Conservation (phyloP, 495 filamentous ascomycete genomes). For the Penicillium simplicissimum region DNA sequence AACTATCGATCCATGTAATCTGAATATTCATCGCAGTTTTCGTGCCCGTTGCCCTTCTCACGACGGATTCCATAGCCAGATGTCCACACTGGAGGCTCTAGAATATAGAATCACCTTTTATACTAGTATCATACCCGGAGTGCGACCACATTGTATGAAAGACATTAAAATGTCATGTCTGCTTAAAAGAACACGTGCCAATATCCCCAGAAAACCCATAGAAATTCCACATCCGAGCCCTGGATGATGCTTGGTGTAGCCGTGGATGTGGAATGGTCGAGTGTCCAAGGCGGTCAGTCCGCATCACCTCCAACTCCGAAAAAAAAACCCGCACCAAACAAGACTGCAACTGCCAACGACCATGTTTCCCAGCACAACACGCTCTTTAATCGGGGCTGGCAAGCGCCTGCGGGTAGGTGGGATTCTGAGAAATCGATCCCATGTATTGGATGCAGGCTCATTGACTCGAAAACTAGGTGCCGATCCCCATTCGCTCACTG, state of each 20-base stretch:
- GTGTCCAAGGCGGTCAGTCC: constrained; percentile 25
- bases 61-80: no score
- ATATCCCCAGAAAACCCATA: background rate
- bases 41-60: no score
- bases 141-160: background rate
- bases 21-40: no score
- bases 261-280: no score
- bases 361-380: constrained; percentile 32
- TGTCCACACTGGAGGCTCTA: no score
- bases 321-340: constrained; percentile 27
- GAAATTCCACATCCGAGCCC: background rate
- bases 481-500: constrained; percentile 28
- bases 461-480: constrained; percentile 15
- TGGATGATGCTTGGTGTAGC: constrained; percentile 3
- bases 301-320: constrained; percentile 5
- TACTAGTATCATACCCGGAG: background rate
- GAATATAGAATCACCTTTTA: no score
- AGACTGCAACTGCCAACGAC: constrained; percentile 10
- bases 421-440: background rate
- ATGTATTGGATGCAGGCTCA: background rate
- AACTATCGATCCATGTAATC: no score
- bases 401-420: constrained; percentile 25
- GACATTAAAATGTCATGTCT: background rate
- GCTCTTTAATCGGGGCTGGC: constrained; percentile 27
- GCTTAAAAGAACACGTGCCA: background rate